These are phyloP conservation scores for Fusarium verticillioides DNA, from an alignment of 2,329 filamentous ascomycete genomes.

Conservation along the genomic window DNA sequence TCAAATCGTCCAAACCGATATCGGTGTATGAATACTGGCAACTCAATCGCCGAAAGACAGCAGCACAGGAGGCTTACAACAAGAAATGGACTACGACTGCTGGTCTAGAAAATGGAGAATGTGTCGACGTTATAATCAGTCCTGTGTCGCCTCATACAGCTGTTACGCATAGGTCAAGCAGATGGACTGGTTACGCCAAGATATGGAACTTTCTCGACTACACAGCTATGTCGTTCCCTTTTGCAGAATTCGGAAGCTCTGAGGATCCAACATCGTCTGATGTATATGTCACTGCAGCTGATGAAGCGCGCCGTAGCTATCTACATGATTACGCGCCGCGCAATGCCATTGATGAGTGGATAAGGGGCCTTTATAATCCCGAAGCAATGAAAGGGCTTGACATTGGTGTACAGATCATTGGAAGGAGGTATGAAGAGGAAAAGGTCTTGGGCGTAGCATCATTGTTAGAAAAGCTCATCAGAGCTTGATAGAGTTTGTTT, in stretches of 20 bases:
- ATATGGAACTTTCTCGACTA: conserved; percentile 2
- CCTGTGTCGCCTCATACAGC: not conserved
- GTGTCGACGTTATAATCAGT: not conserved
- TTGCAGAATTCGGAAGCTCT: not conserved
- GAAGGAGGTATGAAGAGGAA: not conserved
- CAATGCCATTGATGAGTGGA: not conserved
- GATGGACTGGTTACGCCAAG: conserved; percentile 1
- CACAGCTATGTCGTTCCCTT: not conserved
- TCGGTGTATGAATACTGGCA: conserved; percentile 1
- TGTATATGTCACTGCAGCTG: not conserved
- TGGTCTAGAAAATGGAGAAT: not conserved
- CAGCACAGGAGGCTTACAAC: not conserved
- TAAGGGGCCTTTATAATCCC: not conserved
- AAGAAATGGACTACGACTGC: not conserved
- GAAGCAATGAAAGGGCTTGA: not conserved
- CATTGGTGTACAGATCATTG: not conserved
- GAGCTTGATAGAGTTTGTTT: not conserved
- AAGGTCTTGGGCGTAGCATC: not conserved
- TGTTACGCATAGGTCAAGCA: not conserved
- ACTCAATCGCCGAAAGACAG: not conserved
- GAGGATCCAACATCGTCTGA: accelerated
- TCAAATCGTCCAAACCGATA: not conserved
- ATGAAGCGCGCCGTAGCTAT: not conserved
- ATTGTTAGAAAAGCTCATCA: not conserved
- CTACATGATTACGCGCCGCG: not conserved